Percentiles rank a stretch among this genome's conserved stretches.
Evolutionary conservation across 768 basidiomycete genomes (phyloP).

Genomic region (Gymnopilus junonius): DNA sequence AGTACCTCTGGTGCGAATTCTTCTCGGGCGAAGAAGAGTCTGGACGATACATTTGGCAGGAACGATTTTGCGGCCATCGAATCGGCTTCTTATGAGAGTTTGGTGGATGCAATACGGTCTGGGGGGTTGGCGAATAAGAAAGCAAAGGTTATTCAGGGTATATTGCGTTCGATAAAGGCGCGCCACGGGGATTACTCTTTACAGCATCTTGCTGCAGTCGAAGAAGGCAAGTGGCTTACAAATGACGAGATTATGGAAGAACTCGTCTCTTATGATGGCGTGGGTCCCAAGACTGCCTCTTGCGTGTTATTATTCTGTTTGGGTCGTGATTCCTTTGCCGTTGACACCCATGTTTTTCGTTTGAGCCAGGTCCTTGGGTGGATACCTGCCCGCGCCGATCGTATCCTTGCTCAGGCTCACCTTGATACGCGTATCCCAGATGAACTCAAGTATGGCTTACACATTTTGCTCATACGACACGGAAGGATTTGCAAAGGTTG

Average conservation of each 20-base stretch:
- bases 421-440: slow-evolving; percentile 54
- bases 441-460: slow-evolving; percentile 59
- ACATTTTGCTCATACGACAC: slow-evolving; percentile 63
- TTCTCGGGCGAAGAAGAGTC: slow-evolving; percentile 49
- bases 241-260: slow-evolving; percentile 61
- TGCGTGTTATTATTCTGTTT: slow-evolving; percentile 67
- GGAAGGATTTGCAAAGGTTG: slow-evolving; percentile 60
- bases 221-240: slow-evolving; percentile 29
- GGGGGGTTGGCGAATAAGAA: slow-evolving; percentile 68
- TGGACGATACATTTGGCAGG: slow-evolving; percentile 53
- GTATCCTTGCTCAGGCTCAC: slow-evolving; percentile 60
- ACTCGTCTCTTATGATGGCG: slow-evolving; percentile 58
- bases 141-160: slow-evolving; percentile 54
- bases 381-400: slow-evolving; percentile 51
- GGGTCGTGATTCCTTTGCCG: slow-evolving; percentile 63
- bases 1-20: slow-evolving; percentile 58
- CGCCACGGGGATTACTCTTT: slow-evolving; percentile 59
- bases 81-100: slow-evolving; percentile 39
- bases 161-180: slow-evolving; percentile 45
- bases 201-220: slow-evolving; percentile 48
- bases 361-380: slow-evolving; percentile 55
- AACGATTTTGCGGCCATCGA: slow-evolving; percentile 57
- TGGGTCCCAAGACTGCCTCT: slow-evolving; percentile 67
- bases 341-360: slow-evolving; percentile 67
- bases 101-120: slow-evolving; percentile 53